Base-by-base conservation (phyloP, 345 rosid genomes). In the Lumnitzera racemosa region DNA sequence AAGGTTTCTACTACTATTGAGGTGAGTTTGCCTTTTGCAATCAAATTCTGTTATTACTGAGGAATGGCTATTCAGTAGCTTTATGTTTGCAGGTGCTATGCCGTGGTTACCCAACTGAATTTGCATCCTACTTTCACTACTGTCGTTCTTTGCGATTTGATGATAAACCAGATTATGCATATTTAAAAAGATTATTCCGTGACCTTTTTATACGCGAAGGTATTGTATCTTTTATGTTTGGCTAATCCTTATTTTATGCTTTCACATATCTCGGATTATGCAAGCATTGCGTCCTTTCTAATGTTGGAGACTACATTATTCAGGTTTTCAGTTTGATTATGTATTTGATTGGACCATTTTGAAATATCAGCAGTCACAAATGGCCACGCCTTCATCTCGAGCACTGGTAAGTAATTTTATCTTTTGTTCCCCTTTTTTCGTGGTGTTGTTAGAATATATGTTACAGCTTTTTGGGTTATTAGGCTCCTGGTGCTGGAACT, bases 331-430 rank as follows among this genome's bases (percentile, higher is more conserved):
- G 74, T 88, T 90, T 54, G 99, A 94, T 70, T 86, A 87, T 46
- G 91, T 94, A 16, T 94, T 94, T 75, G 99, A 94, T 69, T 94
- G 99, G 99, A 94, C 99, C 46, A 92, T 92, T 69, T 64, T 92
- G 80, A 92, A 92, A 78, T 92, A 88, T 64, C 99, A 94, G 80
- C 97, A 90, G 62, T 85, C 99, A 53, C 99, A 90, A 64, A 77
- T 84, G 71, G 72, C 92, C 9, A 80, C 89, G 60, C 95, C 97
- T 47, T 87, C 95, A 31, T 24, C 91, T 51, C 88, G 89, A 65
- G 73, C 90, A 31, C 53, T 61, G 65, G 85, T 80, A 72, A 73
- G 86, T 68, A 57, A 67, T 63, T 64, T 58, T 16, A 15, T 70
- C 15, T 64, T 24, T 16, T 58, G 8, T 43, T 7, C 56, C 46